These are phyloP conservation scores for Tylopilus intermedius DNA, from an alignment of 768 basidiomycete species.

Conservation along the genomic window DNA sequence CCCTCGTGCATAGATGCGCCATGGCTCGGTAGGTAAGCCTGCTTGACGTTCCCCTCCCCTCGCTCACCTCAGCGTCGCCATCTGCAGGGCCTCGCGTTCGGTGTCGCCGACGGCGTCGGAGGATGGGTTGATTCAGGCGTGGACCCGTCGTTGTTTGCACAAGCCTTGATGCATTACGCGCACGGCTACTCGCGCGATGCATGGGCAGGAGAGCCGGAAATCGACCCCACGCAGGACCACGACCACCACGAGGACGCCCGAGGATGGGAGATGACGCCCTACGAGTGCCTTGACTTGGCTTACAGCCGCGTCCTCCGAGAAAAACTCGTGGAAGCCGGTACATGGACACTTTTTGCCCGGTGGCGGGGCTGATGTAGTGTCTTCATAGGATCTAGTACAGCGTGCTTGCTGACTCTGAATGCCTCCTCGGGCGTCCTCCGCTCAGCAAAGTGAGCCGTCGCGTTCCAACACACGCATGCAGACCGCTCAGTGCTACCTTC, in stretches of 20 bases:
- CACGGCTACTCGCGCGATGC: conserved; percentile 65
- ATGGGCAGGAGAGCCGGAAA: conserved; percentile 82
- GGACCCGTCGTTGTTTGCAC: conserved; percentile 87
- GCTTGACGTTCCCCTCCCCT: conserved; percentile 3
- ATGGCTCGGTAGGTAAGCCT: conserved; percentile 60
- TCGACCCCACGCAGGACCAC: conserved; percentile 70
- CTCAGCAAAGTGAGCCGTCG: conserved; percentile 62
- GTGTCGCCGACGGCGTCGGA: conserved; percentile 90
- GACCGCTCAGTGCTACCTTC: conserved; percentile 6
- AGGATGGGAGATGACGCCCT: conserved; percentile 65
- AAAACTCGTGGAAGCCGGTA: conserved; percentile 51
- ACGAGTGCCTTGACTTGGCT: conserved; percentile 67
- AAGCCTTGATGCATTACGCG: conserved; percentile 86
- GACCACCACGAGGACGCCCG: conserved; percentile 60
- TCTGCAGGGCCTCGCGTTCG: conserved; percentile 68
- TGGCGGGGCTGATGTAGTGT: not conserved
- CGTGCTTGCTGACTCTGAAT: conserved; percentile 71
- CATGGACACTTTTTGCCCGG: conserved; percentile 20
- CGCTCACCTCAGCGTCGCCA: conserved; percentile 20
- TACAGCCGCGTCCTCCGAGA: conserved; percentile 69
- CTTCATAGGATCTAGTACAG: conserved; percentile 73
- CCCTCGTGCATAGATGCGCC: conserved; percentile 55
- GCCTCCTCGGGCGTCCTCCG: conserved; percentile 69
- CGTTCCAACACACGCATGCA: not conserved
- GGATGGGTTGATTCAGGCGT: conserved; percentile 84